Evolutionary conservation across 2,329 filamentous ascomycete genomes (phyloP).

Genomic region (Ustilaginoidea virens): DNA sequence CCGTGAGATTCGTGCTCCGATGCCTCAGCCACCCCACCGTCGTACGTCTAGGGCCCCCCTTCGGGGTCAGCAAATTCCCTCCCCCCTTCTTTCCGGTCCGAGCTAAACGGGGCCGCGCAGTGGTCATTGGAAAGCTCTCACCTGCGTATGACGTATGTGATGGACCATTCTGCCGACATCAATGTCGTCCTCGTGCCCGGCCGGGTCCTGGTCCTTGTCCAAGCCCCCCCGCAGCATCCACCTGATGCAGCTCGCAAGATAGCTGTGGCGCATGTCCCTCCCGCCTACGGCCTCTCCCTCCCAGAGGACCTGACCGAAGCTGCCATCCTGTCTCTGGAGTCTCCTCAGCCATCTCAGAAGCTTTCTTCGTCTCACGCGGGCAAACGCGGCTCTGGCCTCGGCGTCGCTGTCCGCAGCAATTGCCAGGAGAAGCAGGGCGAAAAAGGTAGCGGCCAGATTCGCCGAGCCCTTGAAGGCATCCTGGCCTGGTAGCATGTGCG

Average conservation of each 20-base stretch:
- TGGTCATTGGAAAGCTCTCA: slow-evolving; percentile 6
- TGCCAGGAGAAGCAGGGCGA: slow-evolving; percentile 63
- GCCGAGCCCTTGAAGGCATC: slow-evolving; percentile 36
- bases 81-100: too few relatives aligned
- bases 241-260: slow-evolving; percentile 64
- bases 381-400: slow-evolving; percentile 30
- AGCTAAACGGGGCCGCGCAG: neutral
- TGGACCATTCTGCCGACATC: slow-evolving; percentile 52
- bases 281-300: slow-evolving; percentile 52
- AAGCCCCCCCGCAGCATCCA: slow-evolving; percentile 61
- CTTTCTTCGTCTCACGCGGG: slow-evolving; percentile 48
- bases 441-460: slow-evolving; percentile 78
- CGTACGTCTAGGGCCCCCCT: slow-evolving; percentile 54
- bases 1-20: slow-evolving; percentile 72
- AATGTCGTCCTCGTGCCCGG: slow-evolving; percentile 52
- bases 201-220: slow-evolving; percentile 31
- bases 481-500: slow-evolving; percentile 28
- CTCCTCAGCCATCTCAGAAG: slow-evolving; percentile 59
- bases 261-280: slow-evolving; percentile 75
- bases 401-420: slow-evolving; percentile 26
- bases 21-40: slow-evolving; percentile 69
- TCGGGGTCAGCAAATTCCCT: neutral
- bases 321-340: slow-evolving; percentile 72
- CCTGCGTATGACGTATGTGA: slow-evolving; percentile 54
- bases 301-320: slow-evolving; percentile 73